Evolutionary conservation across 176 grass and related monocot genomes (phyloP).

Genomic region (Oryza meridionalis): DNA sequence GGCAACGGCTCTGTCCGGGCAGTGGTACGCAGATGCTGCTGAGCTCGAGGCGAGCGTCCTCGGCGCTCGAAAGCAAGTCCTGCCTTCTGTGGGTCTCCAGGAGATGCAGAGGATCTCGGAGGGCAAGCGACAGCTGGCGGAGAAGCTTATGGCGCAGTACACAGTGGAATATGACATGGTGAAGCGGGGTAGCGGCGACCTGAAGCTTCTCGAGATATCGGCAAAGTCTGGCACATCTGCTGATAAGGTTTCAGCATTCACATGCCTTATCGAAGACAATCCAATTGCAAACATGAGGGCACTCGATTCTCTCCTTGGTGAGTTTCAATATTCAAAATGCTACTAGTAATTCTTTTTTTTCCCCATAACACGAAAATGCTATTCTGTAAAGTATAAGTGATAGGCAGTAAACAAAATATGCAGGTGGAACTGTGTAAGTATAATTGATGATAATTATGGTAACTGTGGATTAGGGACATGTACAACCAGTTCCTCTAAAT

Average conservation of each 20-base stretch:
- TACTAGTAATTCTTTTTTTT: neutral
- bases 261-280: conserved; percentile 89
- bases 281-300: conserved; percentile 88
- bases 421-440: too few species aligned
- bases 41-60: conserved; percentile 71
- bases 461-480: conserved; percentile 18
- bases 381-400: neutral
- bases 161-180: conserved; percentile 58
- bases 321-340: conserved; percentile 46
- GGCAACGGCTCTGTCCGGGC: conserved; percentile 52
- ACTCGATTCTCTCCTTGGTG: conserved; percentile 86
- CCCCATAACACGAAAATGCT: too few species aligned
- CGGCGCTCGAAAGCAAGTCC: conserved; percentile 38
- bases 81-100: conserved; percentile 41
- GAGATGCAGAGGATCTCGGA: conserved; percentile 66
- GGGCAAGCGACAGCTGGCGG: conserved; percentile 68
- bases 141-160: conserved; percentile 81
- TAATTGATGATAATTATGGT: neutral
- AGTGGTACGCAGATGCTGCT: conserved; percentile 72
- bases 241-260: conserved; percentile 94
- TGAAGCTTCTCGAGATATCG: conserved; percentile 80
- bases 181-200: conserved; percentile 66
- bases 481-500: conserved; percentile 22
- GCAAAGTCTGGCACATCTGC: conserved; percentile 83
- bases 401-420: neutral